These are phyloP conservation scores for Diaporthe longicolla DNA, from an alignment of 2,329 filamentous ascomycete genomes.

Conservation along the genomic window DNA sequence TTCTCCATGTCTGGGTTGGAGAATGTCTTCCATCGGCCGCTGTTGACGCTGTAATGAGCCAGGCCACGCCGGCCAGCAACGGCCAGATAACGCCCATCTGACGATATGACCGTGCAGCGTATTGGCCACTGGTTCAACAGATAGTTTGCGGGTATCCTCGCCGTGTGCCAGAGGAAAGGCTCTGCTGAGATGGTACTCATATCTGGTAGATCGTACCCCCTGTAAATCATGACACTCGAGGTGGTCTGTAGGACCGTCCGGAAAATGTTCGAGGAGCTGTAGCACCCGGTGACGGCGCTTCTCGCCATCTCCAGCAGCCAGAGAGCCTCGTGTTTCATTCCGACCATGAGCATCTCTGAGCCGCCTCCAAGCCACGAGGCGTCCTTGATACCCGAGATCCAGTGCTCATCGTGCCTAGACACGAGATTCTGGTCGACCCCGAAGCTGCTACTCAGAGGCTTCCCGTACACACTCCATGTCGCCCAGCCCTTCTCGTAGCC, in stretches of 20 bases:
- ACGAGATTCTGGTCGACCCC: slow-evolving; percentile 75
- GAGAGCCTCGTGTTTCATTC: slow-evolving; percentile 79
- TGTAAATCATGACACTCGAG: slow-evolving; percentile 90
- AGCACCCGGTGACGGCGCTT: slow-evolving; percentile 93
- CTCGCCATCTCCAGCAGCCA: slow-evolving; percentile 94
- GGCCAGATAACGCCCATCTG: slow-evolving; percentile 93
- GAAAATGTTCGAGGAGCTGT: slow-evolving; percentile 90
- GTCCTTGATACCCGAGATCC: slow-evolving; percentile 83
- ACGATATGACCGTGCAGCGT: slow-evolving; percentile 85
- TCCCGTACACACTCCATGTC: slow-evolving; percentile 97
- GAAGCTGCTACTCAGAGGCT: slow-evolving; percentile 88
- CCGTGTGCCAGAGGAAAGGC: slow-evolving; percentile 93
- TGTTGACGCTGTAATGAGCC: slow-evolving; percentile 95
- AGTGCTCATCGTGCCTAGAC: slow-evolving; percentile 80
- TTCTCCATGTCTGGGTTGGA: slow-evolving; percentile 85
- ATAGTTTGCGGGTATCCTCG: slow-evolving; percentile 87
- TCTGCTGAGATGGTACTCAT: slow-evolving; percentile 93
- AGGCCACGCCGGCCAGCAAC: slow-evolving; percentile 94
- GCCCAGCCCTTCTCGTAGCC: slow-evolving; percentile 95
- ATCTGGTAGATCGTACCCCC: slow-evolving; percentile 92
- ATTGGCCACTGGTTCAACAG: slow-evolving; percentile 96
- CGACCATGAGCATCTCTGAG: slow-evolving; percentile 84
- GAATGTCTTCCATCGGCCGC: slow-evolving; percentile 96
- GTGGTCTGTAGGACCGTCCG: slow-evolving; percentile 91
- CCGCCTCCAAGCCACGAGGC: slow-evolving; percentile 91